Evolutionary conservation across 352 stramenopile species (phyloP).

Genomic region (Pythium biforme): DNA sequence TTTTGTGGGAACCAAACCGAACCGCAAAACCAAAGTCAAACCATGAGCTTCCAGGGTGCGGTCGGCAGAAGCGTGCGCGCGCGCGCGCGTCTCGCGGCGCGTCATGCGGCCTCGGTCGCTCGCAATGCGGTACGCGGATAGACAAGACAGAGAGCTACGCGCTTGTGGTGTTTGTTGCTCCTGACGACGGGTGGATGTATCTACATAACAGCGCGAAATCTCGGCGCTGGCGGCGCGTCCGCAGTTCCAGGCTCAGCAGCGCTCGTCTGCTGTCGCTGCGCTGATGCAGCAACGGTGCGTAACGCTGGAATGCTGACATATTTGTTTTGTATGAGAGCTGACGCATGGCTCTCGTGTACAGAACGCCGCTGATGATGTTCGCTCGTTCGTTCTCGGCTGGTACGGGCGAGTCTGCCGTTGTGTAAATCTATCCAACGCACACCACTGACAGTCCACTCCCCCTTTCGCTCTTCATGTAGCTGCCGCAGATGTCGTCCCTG

Average conservation of each 20-base stretch:
- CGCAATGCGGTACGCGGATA: conserved; percentile 24
- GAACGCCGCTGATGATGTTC: conserved; percentile 24
- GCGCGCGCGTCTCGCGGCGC: conserved; percentile 36
- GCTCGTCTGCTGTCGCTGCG: conserved; percentile 12
- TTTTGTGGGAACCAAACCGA: conserved; percentile 16
- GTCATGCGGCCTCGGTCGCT: conserved; percentile 14
- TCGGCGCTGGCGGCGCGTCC: conserved; percentile 9
- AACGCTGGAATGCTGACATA: no score
- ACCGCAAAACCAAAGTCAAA: neutral
- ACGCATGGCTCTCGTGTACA: conserved; percentile 27
- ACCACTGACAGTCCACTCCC: neutral
- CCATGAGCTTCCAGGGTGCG: conserved; percentile 56
- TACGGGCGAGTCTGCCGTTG: no score
- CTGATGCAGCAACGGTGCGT: conserved; percentile 12
- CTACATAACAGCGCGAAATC: conserved; percentile 3
- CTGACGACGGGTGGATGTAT: neutral
- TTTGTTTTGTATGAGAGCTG: neutral
- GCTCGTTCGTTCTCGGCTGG: conserved; percentile 48
- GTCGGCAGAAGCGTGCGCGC: conserved; percentile 38
- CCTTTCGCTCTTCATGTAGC: neutral
- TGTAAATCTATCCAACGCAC: neutral
- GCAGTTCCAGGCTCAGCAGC: conserved; percentile 11
- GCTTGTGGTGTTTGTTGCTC: neutral
- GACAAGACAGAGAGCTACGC: neutral
- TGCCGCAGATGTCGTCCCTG: conserved; percentile 55